Evolutionary conservation across 305 asterid genomes (phyloP), one percentile per base, ranked within the genome.

Genomic region (Fraxinus albicans): DNA sequence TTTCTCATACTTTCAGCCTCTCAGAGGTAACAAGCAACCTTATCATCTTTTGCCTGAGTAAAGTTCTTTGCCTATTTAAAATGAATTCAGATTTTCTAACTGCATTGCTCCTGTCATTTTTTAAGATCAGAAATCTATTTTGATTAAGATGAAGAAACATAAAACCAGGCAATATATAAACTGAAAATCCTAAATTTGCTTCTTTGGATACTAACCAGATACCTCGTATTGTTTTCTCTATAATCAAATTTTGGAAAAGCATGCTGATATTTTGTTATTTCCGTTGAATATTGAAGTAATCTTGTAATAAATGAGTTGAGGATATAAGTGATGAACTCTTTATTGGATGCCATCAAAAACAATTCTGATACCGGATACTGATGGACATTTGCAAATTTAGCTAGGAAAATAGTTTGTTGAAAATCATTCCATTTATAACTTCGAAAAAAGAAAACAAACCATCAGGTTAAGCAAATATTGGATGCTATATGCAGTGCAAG

Each of bases 1-100:
- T 96, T 60, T 94, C 97, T 42, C 96, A 93, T 89, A 83, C 92
- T 80, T 91, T 84, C 86, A 88, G 90, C 84, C 91, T 91, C 36
- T 79, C 89, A 23, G 86, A 94, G 95, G 99, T 96, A 73, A 89
- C 90, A 53, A 53, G 63, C 65, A 78, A 23, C 67, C 60, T 40
- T 81, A 31, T 50, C 70, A 83, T 74, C 42, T 53, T 47, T 80
- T 81, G 27, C 17, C 29, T 34, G 67, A 42, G 29, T n/a, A 8
- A 38, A 77, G 77, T 38, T 8, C 19, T 15, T 77, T 50, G 27
- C 8, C 6, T 29, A 38, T 8, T 47, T 40, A 27, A 29, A 69
- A 70, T 10, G 70, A 77, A 77, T 73, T 69, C 65, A n/a, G 53
- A 19, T 60, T 78, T 58, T 35, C 65, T 60, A 13, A 47, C 19